Conservation (phyloP, 2,329 filamentous ascomycete genomes). For the Ophiostoma ulmi region DNA sequence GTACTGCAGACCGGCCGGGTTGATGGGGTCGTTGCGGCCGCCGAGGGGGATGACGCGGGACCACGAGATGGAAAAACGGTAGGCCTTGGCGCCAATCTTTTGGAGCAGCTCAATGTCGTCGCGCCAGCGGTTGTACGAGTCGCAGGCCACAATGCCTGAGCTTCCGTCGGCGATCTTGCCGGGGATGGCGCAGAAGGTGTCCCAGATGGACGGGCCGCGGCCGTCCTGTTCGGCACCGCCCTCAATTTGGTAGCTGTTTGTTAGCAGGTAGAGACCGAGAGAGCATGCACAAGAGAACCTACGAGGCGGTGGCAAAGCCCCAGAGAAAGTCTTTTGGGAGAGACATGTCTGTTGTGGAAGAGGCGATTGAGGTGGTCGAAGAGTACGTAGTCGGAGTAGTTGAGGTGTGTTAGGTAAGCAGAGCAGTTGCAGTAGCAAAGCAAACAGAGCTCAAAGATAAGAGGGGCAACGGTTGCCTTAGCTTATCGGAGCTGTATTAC, state of each 20-base stretch:
- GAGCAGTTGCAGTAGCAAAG: neutral
- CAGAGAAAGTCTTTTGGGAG: slow-evolving; percentile 67
- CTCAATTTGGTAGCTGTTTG: slow-evolving; percentile 76
- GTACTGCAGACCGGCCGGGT: slow-evolving; percentile 69
- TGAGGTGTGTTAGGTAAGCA: neutral
- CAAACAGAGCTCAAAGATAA: neutral
- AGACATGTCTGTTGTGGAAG: slow-evolving; percentile 41
- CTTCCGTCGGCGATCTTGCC: slow-evolving; percentile 78
- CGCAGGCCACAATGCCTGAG: slow-evolving; percentile 73
- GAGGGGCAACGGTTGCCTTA: slow-evolving; percentile 2
- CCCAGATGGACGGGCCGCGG: slow-evolving; percentile 80
- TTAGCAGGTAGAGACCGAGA: neutral
- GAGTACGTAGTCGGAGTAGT: neutral
- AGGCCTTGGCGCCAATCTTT: slow-evolving; percentile 64
- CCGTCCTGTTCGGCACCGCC: slow-evolving; percentile 70
- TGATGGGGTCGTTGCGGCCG: slow-evolving; percentile 74
- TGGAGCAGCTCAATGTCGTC: slow-evolving; percentile 77
- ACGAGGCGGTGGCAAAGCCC: slow-evolving; percentile 77
- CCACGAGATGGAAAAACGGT: slow-evolving; percentile 84
- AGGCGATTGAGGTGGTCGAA: neutral
- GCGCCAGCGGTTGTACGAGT: slow-evolving; percentile 74
- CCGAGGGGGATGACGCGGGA: slow-evolving; percentile 81
- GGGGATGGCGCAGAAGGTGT: slow-evolving; percentile 74
- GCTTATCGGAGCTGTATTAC: slow-evolving; percentile 9
- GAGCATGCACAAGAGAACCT: slow-evolving; percentile 32